Evolutionary conservation across 2,329 filamentous ascomycete genomes (phyloP), one percentile per base, ranked within the genome.

Genomic region (Epichloe sibirici): DNA sequence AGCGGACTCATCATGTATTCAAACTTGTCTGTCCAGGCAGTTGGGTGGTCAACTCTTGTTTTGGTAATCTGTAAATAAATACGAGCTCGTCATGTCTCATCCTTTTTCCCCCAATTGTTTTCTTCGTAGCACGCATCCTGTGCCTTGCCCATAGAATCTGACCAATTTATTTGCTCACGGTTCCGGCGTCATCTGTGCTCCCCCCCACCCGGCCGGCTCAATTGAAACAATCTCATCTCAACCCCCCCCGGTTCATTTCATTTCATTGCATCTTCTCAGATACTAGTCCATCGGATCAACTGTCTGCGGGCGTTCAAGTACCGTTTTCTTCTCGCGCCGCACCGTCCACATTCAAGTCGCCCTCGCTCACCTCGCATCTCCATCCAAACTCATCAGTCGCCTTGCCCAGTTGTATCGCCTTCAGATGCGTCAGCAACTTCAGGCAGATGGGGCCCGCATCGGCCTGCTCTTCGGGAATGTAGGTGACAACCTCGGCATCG

Each of bases 331-430:
- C 53, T 9, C 48, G 53, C 37, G 45, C 50, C n/a, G 52, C 59
- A 4, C 61, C 62, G n/a, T 60, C 59, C 9, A 73, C 69, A 55
- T 73, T 71, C 49, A 61, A 63, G 55, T 82, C 76, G 51, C 66
- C 69, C 49, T 69, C 71, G 7, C 61, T 63, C 7, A 83, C 73
- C 7, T 66, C 61, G 49, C 70, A 64, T 47, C 79, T 77, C 90
- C 90, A 96, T 4, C 81, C 82, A 63, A 90, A 87, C 53, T 73
- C 71, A 65, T 97, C 91, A 66, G 85, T 73, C 43, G 86, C 73
- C 69, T 86, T 88, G 31, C 90, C 90, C 39, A 81, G 77, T 73
- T 97, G 91, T 56, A 97, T 90, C 1, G 82, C 89, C 73, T 94
- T 86, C 51, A 97, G 75, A 51, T 85, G 84, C 25, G 75, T 74